Base-by-base conservation (phyloP, 2,329 filamentous ascomycete species). In the Colletotrichum viniferum region DNA sequence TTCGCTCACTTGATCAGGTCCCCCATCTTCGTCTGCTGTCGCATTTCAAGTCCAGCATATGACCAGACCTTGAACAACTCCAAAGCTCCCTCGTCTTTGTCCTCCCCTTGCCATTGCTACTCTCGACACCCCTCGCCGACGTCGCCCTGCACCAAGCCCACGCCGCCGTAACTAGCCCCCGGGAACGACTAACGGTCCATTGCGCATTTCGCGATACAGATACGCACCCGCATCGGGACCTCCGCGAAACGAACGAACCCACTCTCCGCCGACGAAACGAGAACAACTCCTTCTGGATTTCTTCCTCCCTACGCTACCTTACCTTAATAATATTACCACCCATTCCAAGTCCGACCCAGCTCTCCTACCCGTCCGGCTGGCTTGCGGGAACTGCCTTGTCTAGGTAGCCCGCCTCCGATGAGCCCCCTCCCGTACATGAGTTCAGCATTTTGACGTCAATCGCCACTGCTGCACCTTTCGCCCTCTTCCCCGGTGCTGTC, bases 261-360 rank as follows among this genome's bases (percentile, higher is more conserved):
- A 73, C 73, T 75, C 43, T 75, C 24, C 63, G 60, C 68, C 62
- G 69, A 18, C 34, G 34, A 56, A 34, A 32, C 26, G 48, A 66
- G 24, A 12, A 28, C 55, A 36, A 24, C 32, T 16, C 52, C 62
- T 43, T 48, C 43, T 48, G 21, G 60, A 55, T 65, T 52, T 56
- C 73, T 61, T 48, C 58, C 69, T 67, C 60, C 61, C 14, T 63
- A 64, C 68, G 58, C 65, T 73, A 55, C 52, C 66, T 61, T 52
- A 58, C 55, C 30, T 58, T 34, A 30, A 67, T 66, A 43, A 21
- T 34, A 48, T 34, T 63, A 38, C 48, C 43, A 34, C 24, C 43
- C 66, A 28, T 60, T 38, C 21, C 52, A 36, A 34, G 52, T 34
- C 69, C 58, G 24, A 56, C 34, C 21, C 69, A 60, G 62, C 72